phyloP scores from a whole-genome alignment of 495 filamentous ascomycete genomes.

The Acidiella bohemica region DNA sequence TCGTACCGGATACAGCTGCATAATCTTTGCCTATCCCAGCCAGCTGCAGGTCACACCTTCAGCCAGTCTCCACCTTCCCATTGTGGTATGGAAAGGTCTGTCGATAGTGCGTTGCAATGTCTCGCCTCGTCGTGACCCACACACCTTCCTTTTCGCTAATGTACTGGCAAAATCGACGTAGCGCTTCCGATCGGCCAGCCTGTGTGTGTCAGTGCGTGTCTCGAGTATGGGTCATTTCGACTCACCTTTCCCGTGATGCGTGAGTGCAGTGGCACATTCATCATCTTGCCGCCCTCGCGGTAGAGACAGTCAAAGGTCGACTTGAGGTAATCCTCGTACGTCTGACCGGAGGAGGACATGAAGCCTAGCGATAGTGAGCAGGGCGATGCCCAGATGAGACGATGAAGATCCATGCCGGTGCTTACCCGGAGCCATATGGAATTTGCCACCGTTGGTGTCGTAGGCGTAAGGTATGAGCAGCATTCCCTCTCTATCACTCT shows the following conservation, averaged over 20 bases:
- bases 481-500: slow-evolving; percentile 22
- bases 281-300: slow-evolving; percentile 26
- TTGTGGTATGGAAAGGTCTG: slow-evolving; percentile 24
- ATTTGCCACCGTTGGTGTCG: slow-evolving; percentile 21
- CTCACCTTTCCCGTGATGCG: slow-evolving; percentile 26
- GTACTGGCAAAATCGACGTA: slow-evolving; percentile 25
- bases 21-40: too few relatives aligned
- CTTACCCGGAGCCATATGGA: slow-evolving; percentile 25
- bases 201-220: too few relatives aligned
- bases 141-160: slow-evolving; percentile 23
- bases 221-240: too few relatives aligned
- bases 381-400: too few relatives aligned
- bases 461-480: slow-evolving; percentile 23
- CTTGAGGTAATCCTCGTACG: slow-evolving; percentile 24
- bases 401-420: too few relatives aligned
- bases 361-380: not conserved
- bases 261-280: slow-evolving; percentile 25
- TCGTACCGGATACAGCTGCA: too few relatives aligned
- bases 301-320: slow-evolving; percentile 26
- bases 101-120: slow-evolving; percentile 24
- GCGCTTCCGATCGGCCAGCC: slow-evolving; percentile 22
- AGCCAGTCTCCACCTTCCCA: too few relatives aligned
- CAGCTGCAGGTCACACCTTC: too few relatives aligned
- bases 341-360: slow-evolving; percentile 15
- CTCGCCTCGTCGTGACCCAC: slow-evolving; percentile 24